These are phyloP conservation scores for Monosporascus sp. DNA, from an alignment of 2,329 filamentous ascomycete species.

Conservation along the genomic window DNA sequence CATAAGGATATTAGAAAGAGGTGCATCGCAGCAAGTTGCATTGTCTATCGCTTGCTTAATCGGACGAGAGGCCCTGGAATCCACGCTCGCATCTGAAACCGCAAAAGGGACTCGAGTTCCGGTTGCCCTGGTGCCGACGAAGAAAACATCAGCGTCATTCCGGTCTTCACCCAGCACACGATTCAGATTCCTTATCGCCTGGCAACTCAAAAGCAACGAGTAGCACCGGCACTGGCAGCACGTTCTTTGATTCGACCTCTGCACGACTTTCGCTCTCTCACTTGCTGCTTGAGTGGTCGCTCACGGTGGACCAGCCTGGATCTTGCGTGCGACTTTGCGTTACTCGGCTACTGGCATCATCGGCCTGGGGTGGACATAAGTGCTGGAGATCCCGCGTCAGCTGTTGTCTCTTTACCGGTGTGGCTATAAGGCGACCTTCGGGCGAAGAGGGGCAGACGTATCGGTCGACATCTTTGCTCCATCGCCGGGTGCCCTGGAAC, in stretches of 20 bases:
- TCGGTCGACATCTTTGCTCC: neutral
- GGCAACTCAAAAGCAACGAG: neutral
- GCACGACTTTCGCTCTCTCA: too few relatives aligned
- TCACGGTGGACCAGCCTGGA: neutral
- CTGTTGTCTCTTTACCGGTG: conserved; percentile 11
- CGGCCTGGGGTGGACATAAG: conserved; percentile 5
- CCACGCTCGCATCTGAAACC: neutral
- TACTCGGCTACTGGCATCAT: conserved; percentile 14
- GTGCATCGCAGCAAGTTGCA: too few relatives aligned
- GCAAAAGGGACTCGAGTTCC: neutral
- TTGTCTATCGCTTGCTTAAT: too few relatives aligned
- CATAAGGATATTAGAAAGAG: too few relatives aligned
- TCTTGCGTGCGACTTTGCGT: conserved; percentile 7
- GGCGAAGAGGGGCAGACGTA: neutral
- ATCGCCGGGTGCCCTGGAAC: neutral
- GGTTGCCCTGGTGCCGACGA: neutral
- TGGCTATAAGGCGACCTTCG: neutral
- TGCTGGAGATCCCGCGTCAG: conserved; percentile 3
- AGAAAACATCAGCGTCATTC: neutral
- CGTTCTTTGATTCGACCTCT: too few relatives aligned
- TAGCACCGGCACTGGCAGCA: neutral
- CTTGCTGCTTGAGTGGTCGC: too few relatives aligned
- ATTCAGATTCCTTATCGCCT: neutral
- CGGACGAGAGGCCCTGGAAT: neutral
- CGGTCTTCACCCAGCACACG: neutral